A percentile compares a stretch with the other conserved stretches of the same genome.
These are phyloP conservation scores for Claviceps maximensis DNA, from an alignment of 2,329 filamentous ascomycete genomes.

Conservation along the genomic window DNA sequence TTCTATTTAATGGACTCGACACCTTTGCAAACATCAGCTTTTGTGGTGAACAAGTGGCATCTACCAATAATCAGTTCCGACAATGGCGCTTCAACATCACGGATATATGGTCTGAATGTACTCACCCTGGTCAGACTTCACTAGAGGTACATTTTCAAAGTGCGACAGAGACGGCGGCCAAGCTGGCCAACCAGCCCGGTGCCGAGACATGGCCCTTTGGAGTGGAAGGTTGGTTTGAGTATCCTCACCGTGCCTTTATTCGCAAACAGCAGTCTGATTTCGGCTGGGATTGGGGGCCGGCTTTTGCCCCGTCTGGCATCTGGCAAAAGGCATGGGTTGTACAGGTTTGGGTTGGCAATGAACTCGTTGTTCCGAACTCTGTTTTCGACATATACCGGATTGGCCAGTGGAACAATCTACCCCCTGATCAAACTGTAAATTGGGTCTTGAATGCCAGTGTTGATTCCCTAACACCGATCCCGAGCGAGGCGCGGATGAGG, in stretches of 20 bases:
- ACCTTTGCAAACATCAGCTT: constrained; percentile 45
- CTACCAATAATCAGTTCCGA: constrained; percentile 48
- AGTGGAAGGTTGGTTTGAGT: constrained; percentile 9
- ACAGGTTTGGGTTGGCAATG: constrained; percentile 19
- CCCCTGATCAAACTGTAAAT: constrained; percentile 39
- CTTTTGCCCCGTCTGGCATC: constrained; percentile 47
- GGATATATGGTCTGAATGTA: constrained; percentile 19
- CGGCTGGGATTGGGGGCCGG: constrained; percentile 52
- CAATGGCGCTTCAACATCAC: constrained; percentile 48
- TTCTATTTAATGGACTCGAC: constrained; percentile 49
- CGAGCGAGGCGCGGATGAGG: constrained; percentile 25
- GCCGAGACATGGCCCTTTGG: constrained; percentile 5
- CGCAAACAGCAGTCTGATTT: constrained; percentile 51
- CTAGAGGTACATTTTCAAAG: constrained; percentile 12
- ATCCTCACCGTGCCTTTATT: constrained; percentile 20
- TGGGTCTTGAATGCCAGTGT: constrained; percentile 51
- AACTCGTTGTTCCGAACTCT: constrained; percentile 26
- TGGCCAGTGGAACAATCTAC: constrained; percentile 44
- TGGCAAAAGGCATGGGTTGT: constrained; percentile 47
- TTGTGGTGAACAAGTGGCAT: constrained; percentile 39
- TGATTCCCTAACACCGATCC: constrained; percentile 38
- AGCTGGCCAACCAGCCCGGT: constrained; percentile 2
- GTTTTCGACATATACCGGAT: constrained; percentile 45
- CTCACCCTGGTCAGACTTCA: constrained; percentile 3
- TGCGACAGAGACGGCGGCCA: constrained; percentile 8